A percentile compares a stretch with the other conserved stretches of the same genome.
These are phyloP conservation scores for Chlorella sp. DNA, from an alignment of 139 green algal genomes.

Conservation along the genomic window DNA sequence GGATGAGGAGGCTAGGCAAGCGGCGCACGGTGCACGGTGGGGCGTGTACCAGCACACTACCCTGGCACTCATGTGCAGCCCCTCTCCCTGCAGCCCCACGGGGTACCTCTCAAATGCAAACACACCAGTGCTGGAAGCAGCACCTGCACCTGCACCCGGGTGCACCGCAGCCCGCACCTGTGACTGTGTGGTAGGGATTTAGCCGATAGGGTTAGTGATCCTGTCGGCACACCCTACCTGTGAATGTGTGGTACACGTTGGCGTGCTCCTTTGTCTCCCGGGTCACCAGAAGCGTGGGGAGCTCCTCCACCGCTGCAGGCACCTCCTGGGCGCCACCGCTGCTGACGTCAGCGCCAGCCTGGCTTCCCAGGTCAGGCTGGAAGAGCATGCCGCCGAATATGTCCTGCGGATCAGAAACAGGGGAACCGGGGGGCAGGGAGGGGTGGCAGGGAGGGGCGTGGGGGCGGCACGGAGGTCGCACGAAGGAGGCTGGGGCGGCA, in stretches of 20 bases:
- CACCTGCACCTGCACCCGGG: too few relatives aligned
- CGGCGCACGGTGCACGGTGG: too few relatives aligned
- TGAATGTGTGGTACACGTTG: conserved; percentile 53
- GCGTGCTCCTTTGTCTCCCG: conserved; percentile 48
- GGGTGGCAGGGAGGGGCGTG: not conserved
- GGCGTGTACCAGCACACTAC: too few relatives aligned
- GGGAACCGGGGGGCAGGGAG: too few relatives aligned
- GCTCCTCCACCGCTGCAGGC: not conserved
- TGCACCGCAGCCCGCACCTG: not conserved
- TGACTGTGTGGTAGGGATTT: conserved; percentile 37
- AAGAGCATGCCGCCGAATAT: conserved; percentile 43
- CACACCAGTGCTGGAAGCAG: not conserved
- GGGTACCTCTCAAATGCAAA: too few relatives aligned
- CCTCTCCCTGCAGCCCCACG: too few relatives aligned
- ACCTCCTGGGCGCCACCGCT: not conserved
- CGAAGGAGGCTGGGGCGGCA: not conserved
- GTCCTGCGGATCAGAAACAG: conserved; percentile 24
- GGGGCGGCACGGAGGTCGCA: not conserved
- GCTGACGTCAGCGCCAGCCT: not conserved
- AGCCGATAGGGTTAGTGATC: too few relatives aligned
- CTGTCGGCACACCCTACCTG: not conserved
- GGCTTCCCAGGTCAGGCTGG: not conserved
- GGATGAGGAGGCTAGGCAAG: too few relatives aligned
- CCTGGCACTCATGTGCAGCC: too few relatives aligned
- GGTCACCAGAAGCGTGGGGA: conserved; percentile 46